Base-by-base conservation (phyloP, 1,139 yeast species). In the Candida gigantensis region DNA sequence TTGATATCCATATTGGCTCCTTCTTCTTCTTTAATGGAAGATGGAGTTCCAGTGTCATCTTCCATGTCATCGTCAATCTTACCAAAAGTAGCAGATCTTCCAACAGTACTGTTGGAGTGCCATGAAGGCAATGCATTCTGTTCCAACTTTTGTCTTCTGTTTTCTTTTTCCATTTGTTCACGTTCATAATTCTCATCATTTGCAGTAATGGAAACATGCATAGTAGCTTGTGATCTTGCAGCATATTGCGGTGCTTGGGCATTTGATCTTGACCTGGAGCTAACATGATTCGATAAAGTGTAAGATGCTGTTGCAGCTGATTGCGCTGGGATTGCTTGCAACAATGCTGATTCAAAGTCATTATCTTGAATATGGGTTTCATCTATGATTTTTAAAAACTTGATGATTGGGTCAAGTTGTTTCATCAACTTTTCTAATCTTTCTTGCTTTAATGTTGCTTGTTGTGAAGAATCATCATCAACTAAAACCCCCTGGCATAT, bases 121-220 rank as follows among this genome's bases (percentile, higher is more conserved):
- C 99, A 92, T 16, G 95, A 82, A 8, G 99, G 98, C 49, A 92
- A 72, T 2, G 96, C 97, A 57, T 94, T 92, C 60, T 90, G 96
- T 55, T 86, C 85, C 57, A 90, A 77, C 58, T 84, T 86, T 47
- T 69, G 74, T 46, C 74, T 81, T 79, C 71, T 81, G 74, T 73
- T 78, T 50, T 83, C 90, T 54, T 78, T 74, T 48, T 78, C 85
- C 56, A 72, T 74, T 49, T 77, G 72, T 53, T 82, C 89, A 40
- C 77, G 70, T 51, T 76, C 81, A 46, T 79, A 77, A 45, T 81
- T 80, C 55, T 89, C 97, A 57, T 86, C 95, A 53, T 84, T 88
- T 2, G 96, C 90, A 4, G 97, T 85, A 58, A 92, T 89, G 45
- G 88, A 84, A 45, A 94, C 96, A 57, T 88, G 92, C 46, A 90